Evolutionary conservation across 306 rosid genomes (phyloP).

Genomic region (Quercus bicolor): DNA sequence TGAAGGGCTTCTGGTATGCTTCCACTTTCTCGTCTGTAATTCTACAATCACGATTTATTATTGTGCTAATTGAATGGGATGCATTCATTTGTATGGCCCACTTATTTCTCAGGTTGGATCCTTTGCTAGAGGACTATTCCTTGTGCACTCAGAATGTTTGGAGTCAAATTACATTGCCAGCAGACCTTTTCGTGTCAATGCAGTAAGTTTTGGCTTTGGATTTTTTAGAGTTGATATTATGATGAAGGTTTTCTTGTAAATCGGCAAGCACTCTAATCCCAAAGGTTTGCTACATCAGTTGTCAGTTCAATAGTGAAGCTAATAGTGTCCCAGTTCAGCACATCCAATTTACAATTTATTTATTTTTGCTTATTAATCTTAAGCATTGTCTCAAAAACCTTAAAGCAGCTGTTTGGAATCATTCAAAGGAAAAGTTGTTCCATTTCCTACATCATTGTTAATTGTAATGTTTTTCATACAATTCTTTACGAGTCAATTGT

Average conservation of each 20-base stretch:
- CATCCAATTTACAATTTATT: background rate
- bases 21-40: constrained; percentile 10
- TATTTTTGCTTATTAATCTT: background rate
- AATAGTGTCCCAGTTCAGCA: background rate
- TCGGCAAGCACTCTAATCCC: background rate
- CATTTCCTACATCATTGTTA: background rate
- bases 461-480: background rate
- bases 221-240: background rate
- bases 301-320: background rate
- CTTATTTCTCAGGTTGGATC: constrained; percentile 69
- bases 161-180: constrained; percentile 89
- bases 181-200: constrained; percentile 93
- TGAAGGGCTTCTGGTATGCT: constrained; percentile 85
- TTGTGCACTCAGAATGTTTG: constrained; percentile 91
- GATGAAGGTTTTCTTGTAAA: background rate
- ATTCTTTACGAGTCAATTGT: background rate
- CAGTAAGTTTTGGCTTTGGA: constrained; percentile 49
- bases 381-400: background rate
- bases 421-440: background rate
- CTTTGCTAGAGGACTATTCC: constrained; percentile 84
- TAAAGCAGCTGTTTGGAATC: background rate
- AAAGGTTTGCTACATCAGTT: background rate
- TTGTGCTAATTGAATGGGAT: constrained; percentile 8
- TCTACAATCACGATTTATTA: background rate
- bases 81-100: background rate